Percentiles rank a stretch among this genome's conserved stretches.
Conservation (phyloP, 2,329 filamentous ascomycete species). For the Monilinia fructigena region DNA sequence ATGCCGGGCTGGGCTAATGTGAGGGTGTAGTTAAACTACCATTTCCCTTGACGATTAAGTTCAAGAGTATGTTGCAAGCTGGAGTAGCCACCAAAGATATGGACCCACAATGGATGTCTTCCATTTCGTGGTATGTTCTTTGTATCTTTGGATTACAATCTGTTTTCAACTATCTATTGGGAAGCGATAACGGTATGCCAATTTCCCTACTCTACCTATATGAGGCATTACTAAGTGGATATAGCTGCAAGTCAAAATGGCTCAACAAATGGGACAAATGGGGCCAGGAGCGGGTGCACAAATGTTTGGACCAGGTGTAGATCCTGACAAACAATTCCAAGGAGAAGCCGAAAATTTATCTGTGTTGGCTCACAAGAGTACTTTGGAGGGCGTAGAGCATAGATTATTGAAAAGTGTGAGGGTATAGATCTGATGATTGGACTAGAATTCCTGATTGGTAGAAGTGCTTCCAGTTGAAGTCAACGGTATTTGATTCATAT, state of each 20-base stretch:
- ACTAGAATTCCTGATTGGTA: conserved; percentile 9
- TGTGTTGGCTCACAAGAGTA: conserved; percentile 89
- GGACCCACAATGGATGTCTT: conserved; percentile 98
- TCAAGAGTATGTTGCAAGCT: conserved; percentile 98
- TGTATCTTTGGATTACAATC: conserved; percentile 96
- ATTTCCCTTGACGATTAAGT: conserved; percentile 96
- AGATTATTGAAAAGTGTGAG: conserved; percentile 61
- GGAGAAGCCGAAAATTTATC: conserved; percentile 93
- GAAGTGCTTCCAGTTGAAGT: conserved; percentile 10
- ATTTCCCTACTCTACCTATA: not conserved
- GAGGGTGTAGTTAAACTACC: conserved; percentile 77
- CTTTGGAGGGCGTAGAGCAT: conserved; percentile 84
- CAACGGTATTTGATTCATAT: not conserved
- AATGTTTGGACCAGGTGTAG: conserved; percentile 88
- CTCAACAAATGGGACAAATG: conserved; percentile 77
- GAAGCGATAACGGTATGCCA: conserved; percentile 84
- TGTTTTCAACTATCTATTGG: conserved; percentile 94
- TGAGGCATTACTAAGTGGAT: conserved; percentile 20
- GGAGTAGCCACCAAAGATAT: conserved; percentile 94
- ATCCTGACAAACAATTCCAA: conserved; percentile 92
- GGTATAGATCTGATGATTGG: conserved; percentile 24
- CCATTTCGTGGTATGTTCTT: conserved; percentile 97
- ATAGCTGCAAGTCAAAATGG: conserved; percentile 88
- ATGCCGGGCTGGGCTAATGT: conserved; percentile 22
- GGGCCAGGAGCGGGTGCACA: conserved; percentile 61